A percentile compares a stretch with the other conserved stretches of the same genome.
Conservation (phyloP, 73 alveolate species). For the Stentor roeselii region DNA sequence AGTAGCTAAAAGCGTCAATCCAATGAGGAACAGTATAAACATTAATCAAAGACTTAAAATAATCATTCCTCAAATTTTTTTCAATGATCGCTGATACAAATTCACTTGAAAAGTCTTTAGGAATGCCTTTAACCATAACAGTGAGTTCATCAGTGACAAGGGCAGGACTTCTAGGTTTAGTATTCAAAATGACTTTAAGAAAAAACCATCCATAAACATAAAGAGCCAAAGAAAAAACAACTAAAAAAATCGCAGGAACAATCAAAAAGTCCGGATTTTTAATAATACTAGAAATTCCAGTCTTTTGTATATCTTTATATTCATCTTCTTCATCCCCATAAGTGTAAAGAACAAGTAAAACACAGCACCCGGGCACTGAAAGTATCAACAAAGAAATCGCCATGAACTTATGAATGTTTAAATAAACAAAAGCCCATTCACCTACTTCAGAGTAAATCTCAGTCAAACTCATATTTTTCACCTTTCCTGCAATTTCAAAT, state of each 20-base stretch:
- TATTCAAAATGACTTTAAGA: no score
- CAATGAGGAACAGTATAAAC: neutral
- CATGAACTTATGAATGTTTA: neutral
- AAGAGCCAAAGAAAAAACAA: slow-evolving; percentile 8
- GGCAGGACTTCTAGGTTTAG: neutral
- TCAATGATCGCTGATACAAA: no score
- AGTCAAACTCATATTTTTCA: neutral
- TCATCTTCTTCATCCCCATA: slow-evolving; percentile 1
- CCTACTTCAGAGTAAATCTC: neutral
- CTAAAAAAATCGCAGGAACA: slow-evolving; percentile 1
- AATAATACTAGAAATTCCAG: neutral
- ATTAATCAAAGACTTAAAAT: no score
- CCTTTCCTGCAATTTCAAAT: neutral
- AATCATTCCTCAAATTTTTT: no score
- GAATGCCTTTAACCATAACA: neutral
- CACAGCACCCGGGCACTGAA: neutral
- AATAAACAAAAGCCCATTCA: neutral
- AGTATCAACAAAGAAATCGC: neutral
- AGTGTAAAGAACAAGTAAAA: neutral
- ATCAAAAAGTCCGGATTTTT: neutral
- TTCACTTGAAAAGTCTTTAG: neutral
- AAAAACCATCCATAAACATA: neutral
- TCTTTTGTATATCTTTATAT: neutral
- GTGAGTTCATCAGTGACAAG: neutral
- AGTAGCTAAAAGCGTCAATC: neutral